These are phyloP conservation scores for Tuber microsphaerosporum DNA, from an alignment of 495 filamentous ascomycete genomes.

Conservation along the genomic window DNA sequence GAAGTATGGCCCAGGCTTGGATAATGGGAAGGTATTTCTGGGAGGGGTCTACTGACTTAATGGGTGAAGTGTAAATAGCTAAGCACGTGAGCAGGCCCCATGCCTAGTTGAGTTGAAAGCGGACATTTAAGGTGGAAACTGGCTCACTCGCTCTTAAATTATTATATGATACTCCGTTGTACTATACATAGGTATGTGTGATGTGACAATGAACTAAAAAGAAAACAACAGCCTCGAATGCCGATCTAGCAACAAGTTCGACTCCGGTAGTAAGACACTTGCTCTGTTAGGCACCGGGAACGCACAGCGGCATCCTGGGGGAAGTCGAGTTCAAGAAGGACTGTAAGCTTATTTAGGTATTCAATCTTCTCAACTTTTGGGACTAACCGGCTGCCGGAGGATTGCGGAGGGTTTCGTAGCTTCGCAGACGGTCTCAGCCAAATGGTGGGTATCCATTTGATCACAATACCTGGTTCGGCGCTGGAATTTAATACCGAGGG, in stretches of 20 bases:
- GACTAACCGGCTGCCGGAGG: constrained; percentile 53
- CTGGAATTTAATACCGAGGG: constrained; percentile 64
- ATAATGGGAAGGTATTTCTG: no score
- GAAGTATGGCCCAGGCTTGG: no score
- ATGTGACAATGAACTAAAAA: no score
- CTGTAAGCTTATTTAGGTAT: constrained; percentile 56
- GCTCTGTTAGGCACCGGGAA: constrained; percentile 51
- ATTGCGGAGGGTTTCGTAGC: constrained; percentile 61
- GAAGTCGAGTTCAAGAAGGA: constrained; percentile 53
- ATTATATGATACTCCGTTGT: no score
- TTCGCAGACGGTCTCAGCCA: constrained; percentile 58
- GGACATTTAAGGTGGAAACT: no score
- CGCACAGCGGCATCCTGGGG: constrained; percentile 49
- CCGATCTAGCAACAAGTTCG: constrained; percentile 66
- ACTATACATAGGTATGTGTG: no score
- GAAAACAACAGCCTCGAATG: no score
- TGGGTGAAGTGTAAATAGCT: no score
- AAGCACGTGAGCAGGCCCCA: no score
- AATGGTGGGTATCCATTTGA: constrained; percentile 77
- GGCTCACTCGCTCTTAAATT: no score
- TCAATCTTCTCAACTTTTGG: constrained; percentile 55
- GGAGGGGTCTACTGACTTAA: no score
- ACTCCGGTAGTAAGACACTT: constrained; percentile 81
- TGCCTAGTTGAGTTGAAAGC: no score
- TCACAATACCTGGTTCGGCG: constrained; percentile 76